Base-by-base conservation (phyloP, 441 rosid species). In the Euphorbia schlechtendalii region DNA sequence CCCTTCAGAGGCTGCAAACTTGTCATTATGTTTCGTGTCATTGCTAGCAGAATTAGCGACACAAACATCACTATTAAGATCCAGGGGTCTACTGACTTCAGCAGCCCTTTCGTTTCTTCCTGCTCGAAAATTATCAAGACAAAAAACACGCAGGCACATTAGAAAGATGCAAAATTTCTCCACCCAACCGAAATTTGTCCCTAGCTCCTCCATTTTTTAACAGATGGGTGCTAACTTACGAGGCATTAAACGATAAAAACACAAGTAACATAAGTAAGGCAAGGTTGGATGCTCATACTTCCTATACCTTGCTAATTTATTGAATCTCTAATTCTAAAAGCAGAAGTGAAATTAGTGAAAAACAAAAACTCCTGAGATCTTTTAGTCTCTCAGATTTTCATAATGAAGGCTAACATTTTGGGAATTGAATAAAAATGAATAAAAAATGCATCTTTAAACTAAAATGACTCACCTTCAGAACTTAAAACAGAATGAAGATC, bases 401-500 rank as follows among this genome's bases (percentile, higher is more conserved):
- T 43, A 46, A 46, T 13, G 18, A 28, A 20, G 8, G 15, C 11
- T 57, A 21, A 14, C 34, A 1, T 32, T 14, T 45, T 36, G 30
- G 45, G 25, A 55, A 27, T 56, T 22, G 12, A 41, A 43, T 27
- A 65, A 2, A 9, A 24, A 36, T 59, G 51, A 36, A 46, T 52
- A 64, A 71, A 66, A 69, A 51, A 40, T 32, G 69, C 8, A 54
- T 21, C 41, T 49, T 8, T 40, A n/a, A 30, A 17, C 53, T 41
- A 51, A 52, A 28, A 51, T 18, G 10, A 57, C 24, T 55, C 75
- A 86, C 94, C 92, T 60, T 78, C 74, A 69, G 82, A 64, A 48
- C 64, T 72, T 64, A 71, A 46, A 45, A 69, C 73, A 25, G 78
- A 71, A 65, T 67, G 76, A 68, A 77, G 84, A 79, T 85, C 82